Conservation (phyloP, 768 basidiomycete species). For the Baorangia bicolor region DNA sequence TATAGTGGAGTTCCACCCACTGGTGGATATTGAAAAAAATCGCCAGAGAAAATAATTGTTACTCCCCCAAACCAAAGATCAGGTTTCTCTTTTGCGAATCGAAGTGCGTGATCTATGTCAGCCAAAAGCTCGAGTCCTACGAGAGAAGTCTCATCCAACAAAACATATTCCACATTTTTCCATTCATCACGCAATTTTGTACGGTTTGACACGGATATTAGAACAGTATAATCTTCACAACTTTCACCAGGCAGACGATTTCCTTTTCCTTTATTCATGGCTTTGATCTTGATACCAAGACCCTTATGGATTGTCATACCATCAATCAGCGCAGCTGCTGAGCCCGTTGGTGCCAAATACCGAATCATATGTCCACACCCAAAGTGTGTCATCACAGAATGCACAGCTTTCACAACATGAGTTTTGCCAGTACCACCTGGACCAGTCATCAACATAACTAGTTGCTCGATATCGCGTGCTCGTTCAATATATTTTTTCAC, state of each 20-base stretch:
- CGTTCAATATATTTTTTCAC: too few species aligned
- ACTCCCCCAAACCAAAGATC: slow-evolving; percentile 33
- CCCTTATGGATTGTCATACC: slow-evolving; percentile 30
- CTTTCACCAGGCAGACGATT: neutral
- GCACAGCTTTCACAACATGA: too few species aligned
- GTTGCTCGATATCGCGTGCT: too few species aligned
- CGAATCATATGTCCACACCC: too few species aligned
- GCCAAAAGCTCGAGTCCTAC: neutral
- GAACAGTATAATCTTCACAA: neutral
- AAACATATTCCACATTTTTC: neutral
- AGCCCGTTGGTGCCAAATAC: too few species aligned
- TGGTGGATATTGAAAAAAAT: slow-evolving; percentile 36
- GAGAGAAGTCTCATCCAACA: neutral
- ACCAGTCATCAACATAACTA: too few species aligned
- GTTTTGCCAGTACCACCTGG: too few species aligned
- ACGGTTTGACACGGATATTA: neutral
- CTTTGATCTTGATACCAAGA: slow-evolving; percentile 20
- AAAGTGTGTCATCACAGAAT: too few species aligned
- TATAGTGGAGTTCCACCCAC: slow-evolving; percentile 30
- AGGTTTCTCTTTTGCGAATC: slow-evolving; percentile 24
- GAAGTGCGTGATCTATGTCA: slow-evolving; percentile 26
- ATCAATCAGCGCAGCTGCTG: too few species aligned
- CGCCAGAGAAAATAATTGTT: slow-evolving; percentile 33
- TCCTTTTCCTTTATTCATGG: slow-evolving; percentile 14
- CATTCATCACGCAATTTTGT: neutral